These are phyloP conservation scores for Solanum hybrid DNA, from an alignment of 305 asterid genomes.

Conservation along the genomic window DNA sequence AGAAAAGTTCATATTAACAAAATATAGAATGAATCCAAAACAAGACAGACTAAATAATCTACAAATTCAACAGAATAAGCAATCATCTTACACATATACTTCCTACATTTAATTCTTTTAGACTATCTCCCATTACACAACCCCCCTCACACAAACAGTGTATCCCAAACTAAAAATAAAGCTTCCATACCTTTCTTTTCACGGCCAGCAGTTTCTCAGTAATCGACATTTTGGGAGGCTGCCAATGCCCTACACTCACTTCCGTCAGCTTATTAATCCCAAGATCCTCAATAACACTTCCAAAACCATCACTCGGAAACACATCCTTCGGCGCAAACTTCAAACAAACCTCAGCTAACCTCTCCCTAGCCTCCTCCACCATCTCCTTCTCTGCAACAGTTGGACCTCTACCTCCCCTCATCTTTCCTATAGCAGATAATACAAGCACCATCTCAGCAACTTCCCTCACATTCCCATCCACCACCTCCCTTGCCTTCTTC, in stretches of 20 bases:
- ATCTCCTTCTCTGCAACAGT: constrained; percentile 60
- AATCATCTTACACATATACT: not conserved
- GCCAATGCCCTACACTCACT: constrained; percentile 56
- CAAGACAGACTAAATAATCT: not conserved
- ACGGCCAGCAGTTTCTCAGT: constrained; percentile 66
- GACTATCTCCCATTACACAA: not conserved
- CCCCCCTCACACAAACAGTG: not conserved
- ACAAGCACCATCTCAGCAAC: constrained; percentile 89
- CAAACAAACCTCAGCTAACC: constrained; percentile 60
- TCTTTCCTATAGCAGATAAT: constrained; percentile 83
- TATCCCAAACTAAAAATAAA: not conserved
- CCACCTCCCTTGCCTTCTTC: constrained; percentile 22
- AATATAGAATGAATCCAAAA: not conserved
- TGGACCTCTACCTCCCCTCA: constrained; percentile 89
- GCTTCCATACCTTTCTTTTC: constrained; percentile 58
- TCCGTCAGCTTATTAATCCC: constrained; percentile 72
- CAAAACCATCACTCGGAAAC: constrained; percentile 81
- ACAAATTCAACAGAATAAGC: not conserved
- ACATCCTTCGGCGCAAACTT: constrained; percentile 86
- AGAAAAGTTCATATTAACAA: not conserved
- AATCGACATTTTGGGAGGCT: constrained; percentile 68
- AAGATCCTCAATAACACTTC: constrained; percentile 72
- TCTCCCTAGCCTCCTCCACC: constrained; percentile 59
- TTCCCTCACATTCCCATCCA: constrained; percentile 34
- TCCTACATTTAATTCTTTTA: not conserved